Base-by-base conservation (phyloP, 176 grass and related monocot species). In the Metroxylon sagu region DNA sequence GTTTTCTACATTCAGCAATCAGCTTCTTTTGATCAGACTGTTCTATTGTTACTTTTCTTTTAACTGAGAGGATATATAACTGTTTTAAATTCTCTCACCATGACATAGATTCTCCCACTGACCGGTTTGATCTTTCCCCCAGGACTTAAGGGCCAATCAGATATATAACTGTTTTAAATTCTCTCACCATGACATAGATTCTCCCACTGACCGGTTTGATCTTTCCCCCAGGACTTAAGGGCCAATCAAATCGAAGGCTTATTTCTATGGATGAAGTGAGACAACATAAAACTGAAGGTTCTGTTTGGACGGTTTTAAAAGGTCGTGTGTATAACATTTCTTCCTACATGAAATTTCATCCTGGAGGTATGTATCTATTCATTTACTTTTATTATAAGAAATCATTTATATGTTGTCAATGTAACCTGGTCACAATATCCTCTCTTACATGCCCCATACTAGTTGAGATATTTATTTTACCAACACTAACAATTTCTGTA, bases 301-400 rank as follows among this genome's bases (percentile, higher is more conserved):
- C 72, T 54, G 80, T 97, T 49, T 97, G 87, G 92, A 97, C 87
- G n/a, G 76, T 97, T 75, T 58, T 97, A 25, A 97, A 97, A 82
- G 92, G 87, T 16, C 84, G 73, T 19, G 92, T 97, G 19, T 97
- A 97, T 52, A 91, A 97, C 55, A 85, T 97, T 71, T 83, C 76
- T 65, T 84, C 92, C 3, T 97, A 97, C 61, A 84, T 97, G 81
- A 97, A 97, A 80, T 97, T 91, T 74, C 92, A 91, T 78, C 87
- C 87, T 48, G 87, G 92, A 85, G 92, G 87, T 97, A 91, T 50
- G 50, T 14, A 12, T 43, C 35, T 43, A 43, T 43, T 43, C 12
- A 43, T 43, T 12, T 43, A 10, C 8, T 14, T 14, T 43, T 43
- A 12, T 12, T 43, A 43, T 43, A 43, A 12, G 25, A 30, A 31